Percentiles rank a stretch among this genome's conserved stretches.
Conservation (phyloP, 192 early-diverging fungal genomes). For the Umbelopsis ramanniana region DNA sequence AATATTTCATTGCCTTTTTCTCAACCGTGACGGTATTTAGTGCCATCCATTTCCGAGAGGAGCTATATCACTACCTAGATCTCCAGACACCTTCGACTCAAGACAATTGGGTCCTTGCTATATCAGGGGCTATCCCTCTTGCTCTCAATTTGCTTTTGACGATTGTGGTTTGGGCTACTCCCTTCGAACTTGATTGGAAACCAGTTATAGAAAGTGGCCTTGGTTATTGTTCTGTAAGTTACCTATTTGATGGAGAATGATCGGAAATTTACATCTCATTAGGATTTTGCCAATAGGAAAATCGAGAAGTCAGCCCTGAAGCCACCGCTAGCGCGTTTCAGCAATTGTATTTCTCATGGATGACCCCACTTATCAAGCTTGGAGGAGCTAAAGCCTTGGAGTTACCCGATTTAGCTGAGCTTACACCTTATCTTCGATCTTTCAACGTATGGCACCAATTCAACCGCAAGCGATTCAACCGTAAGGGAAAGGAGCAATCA, state of each 20-base stretch:
- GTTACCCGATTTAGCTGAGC: constrained; percentile 17
- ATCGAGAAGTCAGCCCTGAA: background rate
- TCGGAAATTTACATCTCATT: background rate
- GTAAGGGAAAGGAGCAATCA: background rate
- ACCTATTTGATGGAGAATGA: background rate
- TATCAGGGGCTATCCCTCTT: constrained; percentile 6
- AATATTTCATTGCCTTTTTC: background rate
- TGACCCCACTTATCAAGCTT: constrained; percentile 4
- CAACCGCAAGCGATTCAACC: background rate
- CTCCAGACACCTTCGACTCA: background rate
- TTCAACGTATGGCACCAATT: constrained; percentile 10
- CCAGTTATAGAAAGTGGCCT: constrained; percentile 15
- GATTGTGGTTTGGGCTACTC: background rate
- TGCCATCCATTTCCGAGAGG: constrained; percentile 6
- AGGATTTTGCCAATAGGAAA: background rate
- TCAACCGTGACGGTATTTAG: background rate
- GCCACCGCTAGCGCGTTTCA: background rate
- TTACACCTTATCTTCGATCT: background rate
- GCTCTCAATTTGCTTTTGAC: background rate
- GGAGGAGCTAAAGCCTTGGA: constrained; percentile 14
- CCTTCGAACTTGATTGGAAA: constrained; percentile 12
- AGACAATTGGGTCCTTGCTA: background rate
- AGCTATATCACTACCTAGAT: background rate
- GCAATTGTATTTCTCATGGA: constrained; percentile 18
- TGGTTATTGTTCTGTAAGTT: constrained; percentile 21